Base-by-base conservation (phyloP, 306 rosid species). In the Styphnolobium japonicum region DNA sequence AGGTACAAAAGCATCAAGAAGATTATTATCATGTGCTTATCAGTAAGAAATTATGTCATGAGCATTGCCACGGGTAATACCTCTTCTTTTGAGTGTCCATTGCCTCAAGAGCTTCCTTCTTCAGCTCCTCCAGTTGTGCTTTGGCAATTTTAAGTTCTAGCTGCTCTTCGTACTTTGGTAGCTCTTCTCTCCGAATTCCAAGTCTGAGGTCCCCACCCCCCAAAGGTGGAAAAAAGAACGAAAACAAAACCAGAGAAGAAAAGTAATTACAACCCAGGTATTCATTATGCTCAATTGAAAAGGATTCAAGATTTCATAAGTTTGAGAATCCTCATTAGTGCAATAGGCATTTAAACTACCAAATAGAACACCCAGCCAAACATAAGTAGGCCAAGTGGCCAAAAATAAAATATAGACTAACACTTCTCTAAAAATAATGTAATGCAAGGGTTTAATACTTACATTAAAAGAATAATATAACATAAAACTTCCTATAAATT, bases 61-160 rank as follows among this genome's bases (percentile, higher is more conserved):
- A 75, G 46, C n/a, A n/a, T n/a, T n/a, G n/a, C n/a, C n/a, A n/a
- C n/a, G n/a, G n/a, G n/a, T n/a, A 62, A 76, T 93, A 96, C 99
- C 97, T 83, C 85, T 94, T 94, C 92, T 77, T 85, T 77, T 91
- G 98, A 80, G 97, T 89, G 23, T 96, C 98, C 97, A 96, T 93
- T 16, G 98, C 93, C 86, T 96, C 99, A 0, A 85, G 81, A 75
- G 83, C 89, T 45, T 96, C 98, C 85, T 89, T 90, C 89, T 93
- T 87, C 85, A 96, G 82, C 81, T 90, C 98, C 85, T 86, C 91
- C 77, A 96, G 79, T 71, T 96, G 96, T 14, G 98, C 98, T 78
- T 93, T 93, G 75, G 99, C 88, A 31, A 93, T 55, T 71, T 88
- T 86, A 43, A 79, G 96, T 75, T 96, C 99, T 22, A 91, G 86